phyloP scores from a whole-genome alignment of 345 rosid species.

The Citrus unshiu region DNA sequence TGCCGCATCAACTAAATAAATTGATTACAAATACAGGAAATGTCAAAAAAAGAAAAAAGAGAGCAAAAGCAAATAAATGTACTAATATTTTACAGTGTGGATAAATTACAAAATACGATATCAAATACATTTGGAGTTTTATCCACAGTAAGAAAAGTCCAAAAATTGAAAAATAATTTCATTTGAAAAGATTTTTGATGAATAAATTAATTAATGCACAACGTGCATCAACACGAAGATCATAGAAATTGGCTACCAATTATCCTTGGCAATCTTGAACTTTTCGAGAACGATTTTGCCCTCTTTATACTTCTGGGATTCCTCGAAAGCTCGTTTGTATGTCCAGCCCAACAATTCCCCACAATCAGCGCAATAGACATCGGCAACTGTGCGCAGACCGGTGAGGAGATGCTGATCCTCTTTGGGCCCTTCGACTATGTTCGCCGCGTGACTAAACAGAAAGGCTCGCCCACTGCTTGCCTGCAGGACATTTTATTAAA shows the following conservation, averaged over 20 bases:
- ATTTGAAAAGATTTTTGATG: neutral
- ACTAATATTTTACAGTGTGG: too few species aligned
- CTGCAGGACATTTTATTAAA: neutral
- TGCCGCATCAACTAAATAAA: too few species aligned
- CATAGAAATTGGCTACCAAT: slow-evolving; percentile 12
- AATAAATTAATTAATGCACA: too few species aligned
- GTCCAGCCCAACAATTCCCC: slow-evolving; percentile 35
- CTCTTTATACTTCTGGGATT: slow-evolving; percentile 32
- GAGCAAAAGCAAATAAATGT: too few species aligned
- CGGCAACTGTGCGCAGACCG: slow-evolving; percentile 33
- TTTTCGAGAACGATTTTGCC: slow-evolving; percentile 30
- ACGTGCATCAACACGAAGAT: too few species aligned
- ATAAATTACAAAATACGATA: too few species aligned
- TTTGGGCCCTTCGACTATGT: slow-evolving; percentile 20
- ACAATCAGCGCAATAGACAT: slow-evolving; percentile 30
- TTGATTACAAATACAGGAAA: too few species aligned
- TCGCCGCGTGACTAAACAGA: slow-evolving; percentile 27
- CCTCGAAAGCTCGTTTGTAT: slow-evolving; percentile 27
- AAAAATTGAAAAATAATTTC: neutral
- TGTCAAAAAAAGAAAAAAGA: too few species aligned
- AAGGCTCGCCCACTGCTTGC: slow-evolving; percentile 27
- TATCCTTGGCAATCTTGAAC: slow-evolving; percentile 26
- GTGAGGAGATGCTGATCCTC: slow-evolving; percentile 27
- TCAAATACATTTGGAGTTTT: too few species aligned
- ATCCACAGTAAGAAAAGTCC: too few species aligned